Conservation (phyloP, 345 rosid species). For the Mallotus nudiflorus region DNA sequence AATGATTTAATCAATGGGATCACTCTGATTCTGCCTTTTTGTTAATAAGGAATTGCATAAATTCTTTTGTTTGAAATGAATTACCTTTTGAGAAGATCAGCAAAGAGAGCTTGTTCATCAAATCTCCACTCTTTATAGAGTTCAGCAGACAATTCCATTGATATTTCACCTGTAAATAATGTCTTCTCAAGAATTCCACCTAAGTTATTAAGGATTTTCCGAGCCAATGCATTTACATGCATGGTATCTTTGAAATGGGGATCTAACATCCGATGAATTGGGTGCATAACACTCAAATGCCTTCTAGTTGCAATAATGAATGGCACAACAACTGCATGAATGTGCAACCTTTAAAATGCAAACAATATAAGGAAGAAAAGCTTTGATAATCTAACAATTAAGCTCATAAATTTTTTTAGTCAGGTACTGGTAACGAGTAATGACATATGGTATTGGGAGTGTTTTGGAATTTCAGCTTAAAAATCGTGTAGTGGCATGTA, state of each 20-base stretch:
- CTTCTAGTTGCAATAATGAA: slow-evolving; percentile 70
- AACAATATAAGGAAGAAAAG: too few species aligned
- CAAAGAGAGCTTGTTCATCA: slow-evolving; percentile 59
- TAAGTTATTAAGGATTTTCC: slow-evolving; percentile 44
- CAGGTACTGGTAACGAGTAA: neutral
- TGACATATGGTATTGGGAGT: neutral
- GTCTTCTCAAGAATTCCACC: slow-evolving; percentile 62
- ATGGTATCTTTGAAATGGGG: slow-evolving; percentile 76
- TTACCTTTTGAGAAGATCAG: slow-evolving; percentile 58
- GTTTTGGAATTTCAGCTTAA: neutral
- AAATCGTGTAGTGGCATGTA: neutral
- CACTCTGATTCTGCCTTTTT: neutral
- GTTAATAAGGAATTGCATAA: neutral
- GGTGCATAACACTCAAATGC: slow-evolving; percentile 65
- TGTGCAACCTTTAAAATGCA: slow-evolving; percentile 55
- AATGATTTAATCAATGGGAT: neutral
- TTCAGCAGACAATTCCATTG: slow-evolving; percentile 56
- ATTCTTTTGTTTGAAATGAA: neutral
- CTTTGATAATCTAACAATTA: too few species aligned
- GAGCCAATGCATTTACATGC: slow-evolving; percentile 60
- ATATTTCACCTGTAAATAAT: slow-evolving; percentile 45
- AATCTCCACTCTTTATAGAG: slow-evolving; percentile 67
- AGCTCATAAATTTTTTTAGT: neutral
- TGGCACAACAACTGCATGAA: slow-evolving; percentile 69
- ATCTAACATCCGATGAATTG: slow-evolving; percentile 54